Base-by-base conservation (phyloP, 2,329 filamentous ascomycete genomes). In the Pezicula neosporulosa region DNA sequence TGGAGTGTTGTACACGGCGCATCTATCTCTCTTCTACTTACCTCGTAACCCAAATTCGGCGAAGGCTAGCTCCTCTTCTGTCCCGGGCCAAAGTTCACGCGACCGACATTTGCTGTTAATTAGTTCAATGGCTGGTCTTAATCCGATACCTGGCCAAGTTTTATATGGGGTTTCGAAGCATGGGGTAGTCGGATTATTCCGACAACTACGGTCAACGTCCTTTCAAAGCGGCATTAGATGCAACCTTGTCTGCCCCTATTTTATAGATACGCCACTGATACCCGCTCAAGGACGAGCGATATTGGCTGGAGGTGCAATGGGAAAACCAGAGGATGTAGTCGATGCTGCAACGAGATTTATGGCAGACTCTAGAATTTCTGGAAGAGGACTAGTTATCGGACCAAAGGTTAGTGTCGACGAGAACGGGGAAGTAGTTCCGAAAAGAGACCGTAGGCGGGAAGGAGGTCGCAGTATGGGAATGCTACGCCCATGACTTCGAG, bases 241-340 rank as follows among this genome's bases (percentile, higher is more conserved):
- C 53, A 89, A 88, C 62, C 72, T 87, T 61, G 65, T 89, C n/a
- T 78, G 77, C 52, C 85, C 85, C 0, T 88, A 87, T 67, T 88
- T 86, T 64, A 75, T 78, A 60, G 78, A 83, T 58, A 85, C 81
- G 13, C 79, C 82, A n/a, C 75, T 88, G 42, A 63, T 85, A 4
- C 68, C 74, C 1, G 52, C 67, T 1, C 50, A 57, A 1, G 81
- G 72, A 16, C 72, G 78, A 27, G 54, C 77, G 2, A 52, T 85
- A 15, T 71, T 87, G 2, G 78, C 82, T 0, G 85, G 85, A 13
- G 74, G 70, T 3, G 77, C 72, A 2, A 70, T 77, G 55, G 82
- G 78, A 1, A 71, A 72, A 39, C 65, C 60, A 77, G 36, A 75
- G 30, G 82, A 87, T 60, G 85, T 87, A 1, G 74, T 87, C 2